Conservation (phyloP, 208 protist genomes). For the Leishmania guyanensis region DNA sequence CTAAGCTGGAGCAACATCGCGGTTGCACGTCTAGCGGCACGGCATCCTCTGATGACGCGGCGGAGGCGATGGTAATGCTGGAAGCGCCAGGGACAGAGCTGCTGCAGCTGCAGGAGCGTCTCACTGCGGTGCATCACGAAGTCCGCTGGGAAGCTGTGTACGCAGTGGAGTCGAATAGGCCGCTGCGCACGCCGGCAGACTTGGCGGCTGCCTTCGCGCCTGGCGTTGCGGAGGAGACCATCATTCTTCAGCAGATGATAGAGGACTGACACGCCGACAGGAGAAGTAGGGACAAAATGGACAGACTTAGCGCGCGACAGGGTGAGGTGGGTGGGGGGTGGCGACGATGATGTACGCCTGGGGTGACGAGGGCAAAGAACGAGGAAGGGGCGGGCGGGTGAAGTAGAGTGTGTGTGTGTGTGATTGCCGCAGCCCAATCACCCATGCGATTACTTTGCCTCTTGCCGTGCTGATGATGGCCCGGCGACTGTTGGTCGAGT, state of each 20-base stretch:
- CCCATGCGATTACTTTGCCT: not conserved
- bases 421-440: too few species aligned
- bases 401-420: not conserved
- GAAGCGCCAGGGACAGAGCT: not conserved
- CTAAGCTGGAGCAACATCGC: not conserved
- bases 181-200: slow-evolving; percentile 64
- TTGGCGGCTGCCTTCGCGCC: slow-evolving; percentile 49
- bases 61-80: not conserved
- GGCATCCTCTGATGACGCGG: not conserved
- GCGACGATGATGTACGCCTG: not conserved
- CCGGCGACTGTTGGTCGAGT: not conserved
- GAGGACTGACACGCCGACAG: slow-evolving; percentile 22
- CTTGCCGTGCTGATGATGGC: not conserved
- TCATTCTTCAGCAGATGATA: slow-evolving; percentile 81
- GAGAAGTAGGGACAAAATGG: not conserved
- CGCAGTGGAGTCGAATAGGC: slow-evolving; percentile 40
- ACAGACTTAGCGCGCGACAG: not conserved
- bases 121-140: slow-evolving; percentile 26
- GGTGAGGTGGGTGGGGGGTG: not conserved
- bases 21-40: not conserved
- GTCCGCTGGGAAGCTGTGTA: slow-evolving; percentile 72
- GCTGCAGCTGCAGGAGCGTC: slow-evolving; percentile 9
- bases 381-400: not conserved
- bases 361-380: not conserved
- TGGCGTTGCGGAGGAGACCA: slow-evolving; percentile 66